Percentiles rank a stretch among this genome's conserved stretches.
These are phyloP conservation scores for Trypanosoma mega DNA, from an alignment of 208 protist genomes.

Conservation along the genomic window DNA sequence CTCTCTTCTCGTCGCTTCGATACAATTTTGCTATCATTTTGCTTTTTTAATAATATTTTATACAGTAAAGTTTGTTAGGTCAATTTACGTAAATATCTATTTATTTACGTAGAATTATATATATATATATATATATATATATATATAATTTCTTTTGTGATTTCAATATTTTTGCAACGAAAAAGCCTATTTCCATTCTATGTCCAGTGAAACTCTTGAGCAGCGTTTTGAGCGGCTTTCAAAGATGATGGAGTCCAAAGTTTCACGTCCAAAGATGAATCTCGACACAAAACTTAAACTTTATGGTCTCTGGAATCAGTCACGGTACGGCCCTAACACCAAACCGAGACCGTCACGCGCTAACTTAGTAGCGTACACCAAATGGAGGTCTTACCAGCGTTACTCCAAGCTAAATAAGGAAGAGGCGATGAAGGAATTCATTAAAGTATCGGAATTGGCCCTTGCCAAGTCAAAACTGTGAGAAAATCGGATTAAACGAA, in stretches of 20 bases:
- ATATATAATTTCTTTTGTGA: not conserved
- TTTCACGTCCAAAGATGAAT: constrained; percentile 38
- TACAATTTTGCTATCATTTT: no score
- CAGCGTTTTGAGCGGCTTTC: constrained; percentile 21
- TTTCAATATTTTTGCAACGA: not conserved
- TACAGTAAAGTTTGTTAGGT: no score
- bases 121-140: no score
- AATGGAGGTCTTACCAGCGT: constrained; percentile 83
- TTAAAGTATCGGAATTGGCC: constrained; percentile 51
- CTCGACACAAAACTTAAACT: constrained; percentile 76
- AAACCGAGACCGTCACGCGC: constrained; percentile 48
- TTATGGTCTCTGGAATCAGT: constrained; percentile 86
- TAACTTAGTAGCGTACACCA: constrained; percentile 64
- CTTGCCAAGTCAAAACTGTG: constrained; percentile 59
- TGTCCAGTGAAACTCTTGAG: constrained; percentile 22
- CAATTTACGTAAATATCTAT: no score
- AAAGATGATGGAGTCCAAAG: constrained; percentile 22
- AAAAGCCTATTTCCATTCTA: not conserved
- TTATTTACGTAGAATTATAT: no score
- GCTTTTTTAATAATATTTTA: no score
- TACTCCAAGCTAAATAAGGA: constrained; percentile 65
- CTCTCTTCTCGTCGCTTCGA: no score
- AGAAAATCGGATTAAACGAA: not conserved
- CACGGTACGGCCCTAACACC: constrained; percentile 60
- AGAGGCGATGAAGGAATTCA: constrained; percentile 74